phyloP scores from a whole-genome alignment of 768 basidiomycete genomes.

The Hypholoma sublateritium region DNA sequence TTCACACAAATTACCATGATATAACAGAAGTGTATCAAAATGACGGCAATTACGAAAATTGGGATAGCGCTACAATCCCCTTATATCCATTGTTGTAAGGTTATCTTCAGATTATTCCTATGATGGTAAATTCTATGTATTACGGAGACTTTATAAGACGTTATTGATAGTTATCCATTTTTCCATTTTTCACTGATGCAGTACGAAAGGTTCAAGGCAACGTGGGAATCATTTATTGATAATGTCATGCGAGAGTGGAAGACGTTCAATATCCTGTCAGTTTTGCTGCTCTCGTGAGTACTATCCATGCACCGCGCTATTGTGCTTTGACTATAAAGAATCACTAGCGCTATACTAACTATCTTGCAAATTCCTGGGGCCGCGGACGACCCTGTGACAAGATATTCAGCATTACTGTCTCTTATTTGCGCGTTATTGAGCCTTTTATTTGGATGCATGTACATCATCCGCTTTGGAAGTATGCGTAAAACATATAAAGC shows the following conservation, averaged over 20 bases:
- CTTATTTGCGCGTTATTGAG: conserved; percentile 62
- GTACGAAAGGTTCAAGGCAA: conserved; percentile 19
- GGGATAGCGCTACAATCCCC: not conserved
- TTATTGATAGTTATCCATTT: not conserved
- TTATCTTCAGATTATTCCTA: not conserved
- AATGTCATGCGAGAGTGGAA: conserved; percentile 34
- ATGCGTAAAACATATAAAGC: conserved; percentile 69
- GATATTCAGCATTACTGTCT: conserved; percentile 57
- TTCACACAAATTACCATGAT: not conserved
- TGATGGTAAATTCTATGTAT: not conserved
- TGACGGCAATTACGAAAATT: not conserved
- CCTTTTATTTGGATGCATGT: conserved; percentile 62
- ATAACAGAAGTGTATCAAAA: not conserved
- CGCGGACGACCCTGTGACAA: conserved; percentile 49
- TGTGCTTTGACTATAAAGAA: not conserved
- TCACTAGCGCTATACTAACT: conserved; percentile 31
- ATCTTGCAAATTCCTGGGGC: conserved; percentile 38
- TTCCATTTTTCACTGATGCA: conserved; percentile 6
- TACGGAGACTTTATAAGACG: not conserved
- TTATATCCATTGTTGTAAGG: not conserved
- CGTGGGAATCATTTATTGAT: conserved; percentile 31
- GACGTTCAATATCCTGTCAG: conserved; percentile 34
- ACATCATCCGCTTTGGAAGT: conserved; percentile 60
- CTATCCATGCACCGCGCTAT: not conserved
- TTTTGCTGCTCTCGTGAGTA: conserved; percentile 30